A percentile compares a stretch with the other conserved stretches of the same genome.
These are phyloP conservation scores for Cicer pinnatifidum DNA, from an alignment of 306 rosid genomes.

Conservation along the genomic window DNA sequence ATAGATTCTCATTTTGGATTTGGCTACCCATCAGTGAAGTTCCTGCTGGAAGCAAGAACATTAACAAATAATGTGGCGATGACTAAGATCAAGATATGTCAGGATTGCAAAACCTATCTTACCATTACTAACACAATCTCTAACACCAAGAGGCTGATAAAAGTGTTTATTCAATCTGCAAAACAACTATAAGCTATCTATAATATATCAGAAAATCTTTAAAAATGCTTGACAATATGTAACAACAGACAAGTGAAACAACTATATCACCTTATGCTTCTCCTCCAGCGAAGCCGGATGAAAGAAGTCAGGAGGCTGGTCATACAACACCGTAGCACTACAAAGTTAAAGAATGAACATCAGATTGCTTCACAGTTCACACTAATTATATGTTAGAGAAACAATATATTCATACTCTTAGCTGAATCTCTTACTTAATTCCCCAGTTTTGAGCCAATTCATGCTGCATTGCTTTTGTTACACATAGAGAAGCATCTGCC, in stretches of 20 bases:
- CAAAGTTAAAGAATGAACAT: slow-evolving; percentile 34
- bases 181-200: slow-evolving; percentile 63
- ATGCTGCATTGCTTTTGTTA: slow-evolving; percentile 95
- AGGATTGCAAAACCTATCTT: slow-evolving; percentile 29
- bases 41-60: slow-evolving; percentile 47
- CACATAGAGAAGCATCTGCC: slow-evolving; percentile 92
- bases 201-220: slow-evolving; percentile 40
- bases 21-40: slow-evolving; percentile 47
- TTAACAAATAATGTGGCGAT: slow-evolving; percentile 32
- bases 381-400: slow-evolving; percentile 26
- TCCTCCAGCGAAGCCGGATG: slow-evolving; percentile 76
- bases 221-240: slow-evolving; percentile 1
- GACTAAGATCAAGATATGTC: slow-evolving; percentile 10
- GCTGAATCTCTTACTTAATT: slow-evolving; percentile 70
- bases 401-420: slow-evolving; percentile 43
- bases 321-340: slow-evolving; percentile 76
- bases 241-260: slow-evolving; percentile 37
- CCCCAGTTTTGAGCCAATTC: slow-evolving; percentile 98
- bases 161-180: slow-evolving; percentile 69
- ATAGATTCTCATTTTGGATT: slow-evolving; percentile 59
- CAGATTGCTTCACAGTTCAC: slow-evolving; percentile 24
- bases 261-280: slow-evolving; percentile 72
- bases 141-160: slow-evolving; percentile 63
- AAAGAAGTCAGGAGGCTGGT: slow-evolving; percentile 95
- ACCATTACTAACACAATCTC: slow-evolving; percentile 79